Evolutionary conservation across 2,329 filamentous ascomycete genomes (phyloP), one percentile per base, ranked within the genome.

Genomic region (Trichoderma sp.): DNA sequence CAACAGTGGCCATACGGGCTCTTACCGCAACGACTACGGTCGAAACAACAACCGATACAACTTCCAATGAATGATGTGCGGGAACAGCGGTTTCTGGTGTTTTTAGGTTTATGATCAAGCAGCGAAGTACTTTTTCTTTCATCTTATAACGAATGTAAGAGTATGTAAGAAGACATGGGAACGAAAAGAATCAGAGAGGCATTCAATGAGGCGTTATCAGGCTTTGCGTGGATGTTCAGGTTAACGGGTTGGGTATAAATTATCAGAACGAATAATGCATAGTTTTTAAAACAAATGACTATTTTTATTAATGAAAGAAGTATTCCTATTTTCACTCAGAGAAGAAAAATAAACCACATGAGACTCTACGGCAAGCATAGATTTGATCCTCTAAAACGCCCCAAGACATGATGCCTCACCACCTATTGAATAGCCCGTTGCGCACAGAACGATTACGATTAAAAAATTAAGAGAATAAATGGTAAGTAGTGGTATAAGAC

Each of bases 41-140:
- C 76, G 74, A 15, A 75, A 76, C 39, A 58, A 74, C 15, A 78
- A 78, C n/a, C 69, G 72, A 28, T 50, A 64, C 26, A 63, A 59
- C 32, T 73, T 74, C 65, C 71, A 50, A 73, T 68, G 6, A 67
- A 23, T 23, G 26, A 65, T 5, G 12, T 20, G 6, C 20, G 36
- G 30, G 15, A n/a, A 50, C 6, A 64, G 61, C 36, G 9, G 61
- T 17, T 43, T 43, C 39, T 43, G 15, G 39, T 43, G 11, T 36
- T 36, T 36, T 6, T 13, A 11, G n/a, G n/a, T 53, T 20, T 53
- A 53, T 23, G n/a, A 53, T 23, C 20, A 23, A 23, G 11, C n/a
- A 50, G 47, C 47, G 47, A 53, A 53, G 20, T 43, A 15, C 5
- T 28, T 63, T 62, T 26, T 13, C 6, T 63, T 43, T 43, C n/a